Base-by-base conservation (phyloP, 108 stramenopile species). In the Pinguiococcus pyrenoidosus region DNA sequence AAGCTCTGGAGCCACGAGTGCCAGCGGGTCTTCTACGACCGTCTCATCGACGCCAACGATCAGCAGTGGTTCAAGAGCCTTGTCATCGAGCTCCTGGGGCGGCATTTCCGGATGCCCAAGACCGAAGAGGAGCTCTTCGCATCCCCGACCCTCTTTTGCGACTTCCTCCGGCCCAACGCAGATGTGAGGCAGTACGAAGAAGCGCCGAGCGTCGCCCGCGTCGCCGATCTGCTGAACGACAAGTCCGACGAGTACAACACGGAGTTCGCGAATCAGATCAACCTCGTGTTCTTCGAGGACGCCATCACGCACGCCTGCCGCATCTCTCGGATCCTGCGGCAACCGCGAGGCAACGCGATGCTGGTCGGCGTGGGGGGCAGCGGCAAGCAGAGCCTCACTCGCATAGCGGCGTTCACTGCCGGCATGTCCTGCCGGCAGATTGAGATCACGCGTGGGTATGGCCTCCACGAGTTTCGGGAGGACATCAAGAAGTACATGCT, bases 341-440 rank as follows among this genome's bases (percentile, higher is more conserved):
- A 77, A 47, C 76, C 76, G 3, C 49, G 76, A 2, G 76, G 76
- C 27, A 77, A 77, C 46, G 76, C 76, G 21, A 71, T 77, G 68
- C 57, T 77, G n/a, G 60, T 77, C 9, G 76, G 76, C 14, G 76
- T 77, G 20, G 76, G 76, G 6, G 76, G 76, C 17, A 54, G 51
- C 29, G 76, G 76, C 10, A 77, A 77, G 53, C 76, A 77, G 60
- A 59, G 56, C 33, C 53, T 71, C 17, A 75, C 73, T n/a, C 34
- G 73, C 23, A 68, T 77, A 20, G 71, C 71, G 0, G 33, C 71
- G 8, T 70, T 62, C 35, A 49, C 73, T 25, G 57, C 71, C 7
- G 70, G 68, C 13, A 68, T 68, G 32, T 48, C 52, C 20, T 72
- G 70, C 48, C 29, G 60, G 13, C 49, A 51, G 42, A 75, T 77